Evolutionary conservation across 768 basidiomycete species (phyloP).

Genomic region (Ramaria sp.): DNA sequence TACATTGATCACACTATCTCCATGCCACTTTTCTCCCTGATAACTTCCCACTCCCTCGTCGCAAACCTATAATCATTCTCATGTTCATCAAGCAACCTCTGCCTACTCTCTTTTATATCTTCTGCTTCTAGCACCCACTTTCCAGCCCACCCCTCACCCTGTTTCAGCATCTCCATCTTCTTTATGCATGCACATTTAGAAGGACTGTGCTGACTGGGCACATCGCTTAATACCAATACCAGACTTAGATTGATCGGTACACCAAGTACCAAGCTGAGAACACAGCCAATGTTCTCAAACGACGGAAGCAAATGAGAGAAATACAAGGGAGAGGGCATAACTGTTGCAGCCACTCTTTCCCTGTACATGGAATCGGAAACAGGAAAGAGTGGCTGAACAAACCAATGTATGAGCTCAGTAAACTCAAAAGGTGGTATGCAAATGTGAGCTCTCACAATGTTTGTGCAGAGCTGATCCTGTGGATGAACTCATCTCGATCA

Average conservation of each 20-base stretch:
- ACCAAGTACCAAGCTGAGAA: background rate
- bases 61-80: background rate
- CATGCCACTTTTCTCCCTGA: conserved; percentile 14
- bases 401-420: background rate
- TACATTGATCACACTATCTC: conserved; percentile 13
- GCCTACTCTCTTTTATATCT: conserved; percentile 38
- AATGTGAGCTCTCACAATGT: conserved; percentile 46
- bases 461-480: conserved; percentile 18
- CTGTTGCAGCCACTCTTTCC: conserved; percentile 29
- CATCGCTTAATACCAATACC: background rate
- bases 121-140: conserved; percentile 78
- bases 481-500: conserved; percentile 32
- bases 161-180: conserved; percentile 23
- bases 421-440: conserved; percentile 3
- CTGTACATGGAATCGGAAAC: too few relatives aligned
- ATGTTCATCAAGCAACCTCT: conserved; percentile 6
- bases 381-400: background rate
- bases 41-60: conserved; percentile 13
- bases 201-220: conserved; percentile 46
- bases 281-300: background rate
- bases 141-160: conserved; percentile 63
- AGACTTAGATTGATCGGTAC: background rate
- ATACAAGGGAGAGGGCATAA: conserved; percentile 64
- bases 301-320: conserved; percentile 54
- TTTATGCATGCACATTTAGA: conserved; percentile 48